Conservation (phyloP, 352 stramenopile species). For the Aphanomyces stellatus region DNA sequence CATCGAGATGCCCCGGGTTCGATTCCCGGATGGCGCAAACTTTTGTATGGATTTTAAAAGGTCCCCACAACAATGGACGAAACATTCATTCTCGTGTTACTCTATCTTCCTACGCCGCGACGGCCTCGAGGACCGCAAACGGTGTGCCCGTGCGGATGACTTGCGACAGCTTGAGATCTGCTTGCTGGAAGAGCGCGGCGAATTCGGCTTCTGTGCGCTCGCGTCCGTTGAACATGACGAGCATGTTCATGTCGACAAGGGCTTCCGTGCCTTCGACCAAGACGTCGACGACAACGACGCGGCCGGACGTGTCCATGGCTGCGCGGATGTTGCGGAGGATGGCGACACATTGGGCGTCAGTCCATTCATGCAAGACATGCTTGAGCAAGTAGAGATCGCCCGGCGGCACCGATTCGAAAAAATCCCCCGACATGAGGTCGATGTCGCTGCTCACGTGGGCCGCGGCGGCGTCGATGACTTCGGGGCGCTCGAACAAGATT, state of each 20-base stretch:
- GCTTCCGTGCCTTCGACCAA: neutral
- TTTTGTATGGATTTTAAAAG: too few species aligned
- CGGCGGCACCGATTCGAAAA: constrained; percentile 9
- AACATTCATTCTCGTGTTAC: too few species aligned
- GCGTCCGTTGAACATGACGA: constrained; percentile 14
- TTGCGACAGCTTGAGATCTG: neutral
- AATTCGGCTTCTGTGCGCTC: constrained; percentile 12
- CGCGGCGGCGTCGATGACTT: constrained; percentile 3
- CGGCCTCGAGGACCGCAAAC: constrained; percentile 8
- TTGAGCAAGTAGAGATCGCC: constrained; percentile 14
- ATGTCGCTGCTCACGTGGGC: neutral
- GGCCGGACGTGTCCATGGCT: neutral
- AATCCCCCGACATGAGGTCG: constrained; percentile 4
- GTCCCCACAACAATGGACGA: too few species aligned
- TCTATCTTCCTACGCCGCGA: too few species aligned
- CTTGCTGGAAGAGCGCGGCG: neutral
- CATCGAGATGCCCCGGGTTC: too few species aligned
- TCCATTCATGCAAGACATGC: constrained; percentile 16
- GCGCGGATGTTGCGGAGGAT: constrained; percentile 7
- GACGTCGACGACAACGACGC: constrained; percentile 6
- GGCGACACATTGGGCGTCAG: neutral
- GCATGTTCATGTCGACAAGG: constrained; percentile 11
- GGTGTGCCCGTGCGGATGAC: constrained; percentile 11
- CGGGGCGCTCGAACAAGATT: constrained; percentile 4
- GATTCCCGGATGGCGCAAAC: too few species aligned